Base-by-base conservation (phyloP, 2,329 filamentous ascomycete genomes). In the Teratosphaeria nubilosa region DNA sequence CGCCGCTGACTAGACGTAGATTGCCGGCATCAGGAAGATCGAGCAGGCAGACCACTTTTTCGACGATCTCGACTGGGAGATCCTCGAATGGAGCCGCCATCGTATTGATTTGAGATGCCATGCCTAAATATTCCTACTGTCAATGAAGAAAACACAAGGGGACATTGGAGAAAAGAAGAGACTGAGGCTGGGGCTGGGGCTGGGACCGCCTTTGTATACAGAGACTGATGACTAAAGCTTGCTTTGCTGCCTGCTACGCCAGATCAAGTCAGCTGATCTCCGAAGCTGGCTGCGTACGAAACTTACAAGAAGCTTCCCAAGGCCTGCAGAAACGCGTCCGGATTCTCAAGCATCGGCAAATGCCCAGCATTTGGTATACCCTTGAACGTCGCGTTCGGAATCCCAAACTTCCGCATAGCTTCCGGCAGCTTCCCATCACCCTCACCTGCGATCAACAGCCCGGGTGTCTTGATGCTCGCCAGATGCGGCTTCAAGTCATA, bases 261-360 rank as follows among this genome's bases (percentile, higher is more conserved):
- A 41, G 34, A 16, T n/a, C 50, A 51, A 51, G 50, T 51, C 50
- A 51, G 22, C 16, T 53, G 51, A 53, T 34, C 31, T 53, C 25
- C 3, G 6, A 14, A 16, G 34, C 34, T 41, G 11, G 3, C 13
- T 30, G 25, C n/a, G 1, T 20, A 51, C 34, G 20, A 64, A 7
- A 58, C 50, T 60, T 58, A 70, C 63, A 89, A 64, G 62, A 88
- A 88, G 9, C 71, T 75, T 50, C 77, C 74, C 2, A 92, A 76
- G 52, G 82, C 82, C 30, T 80, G 75, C 69, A 86, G 86, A 69
- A 91, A 91, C 3, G 79, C 83, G 58, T 77, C 74, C 0, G 88
- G 85, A 63, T 83, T 81, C 74, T 95, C 90, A 53, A 85, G 85
- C 88, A 95, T 95, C 0, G 90, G 90, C 67, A 95, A 73, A 75